phyloP scores from a whole-genome alignment of 2,329 filamentous ascomycete genomes.

The Colletotrichum navitas region DNA sequence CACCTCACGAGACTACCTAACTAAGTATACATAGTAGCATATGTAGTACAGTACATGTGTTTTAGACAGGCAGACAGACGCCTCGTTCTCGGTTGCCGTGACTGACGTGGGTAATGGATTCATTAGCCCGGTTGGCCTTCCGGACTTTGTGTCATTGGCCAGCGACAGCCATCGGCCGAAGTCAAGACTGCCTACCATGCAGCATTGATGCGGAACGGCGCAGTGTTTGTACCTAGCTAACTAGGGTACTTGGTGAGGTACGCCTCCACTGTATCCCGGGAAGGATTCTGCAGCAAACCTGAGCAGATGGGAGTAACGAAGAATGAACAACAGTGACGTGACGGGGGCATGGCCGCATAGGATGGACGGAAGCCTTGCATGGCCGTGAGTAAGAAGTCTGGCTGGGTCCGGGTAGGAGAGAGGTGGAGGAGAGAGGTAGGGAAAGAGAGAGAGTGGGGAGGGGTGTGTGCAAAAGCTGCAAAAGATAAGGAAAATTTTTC shows the following conservation, averaged over 20 bases:
- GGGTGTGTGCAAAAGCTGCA: conserved; percentile 8
- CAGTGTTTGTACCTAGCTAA: not conserved
- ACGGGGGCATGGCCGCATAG: not conserved
- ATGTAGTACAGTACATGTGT: too few species aligned
- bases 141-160: not conserved
- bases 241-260: not conserved
- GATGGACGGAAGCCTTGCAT: not conserved
- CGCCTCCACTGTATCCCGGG: not conserved
- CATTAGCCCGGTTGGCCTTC: conserved; percentile 15
- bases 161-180: not conserved
- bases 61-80: not conserved
- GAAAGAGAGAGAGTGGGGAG: not conserved
- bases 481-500: conserved; percentile 44
- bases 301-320: not conserved
- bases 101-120: conserved; percentile 23
- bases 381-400: not conserved
- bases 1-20: too few species aligned
- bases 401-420: not conserved
- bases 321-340: not conserved
- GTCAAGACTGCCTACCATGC: not conserved
- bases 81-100: not conserved
- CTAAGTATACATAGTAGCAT: not conserved
- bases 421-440: too few species aligned
- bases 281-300: too few species aligned
- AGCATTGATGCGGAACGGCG: conserved; percentile 1